Evolutionary conservation across 2,329 filamentous ascomycete genomes (phyloP).

Genomic region (Apiospora marii): DNA sequence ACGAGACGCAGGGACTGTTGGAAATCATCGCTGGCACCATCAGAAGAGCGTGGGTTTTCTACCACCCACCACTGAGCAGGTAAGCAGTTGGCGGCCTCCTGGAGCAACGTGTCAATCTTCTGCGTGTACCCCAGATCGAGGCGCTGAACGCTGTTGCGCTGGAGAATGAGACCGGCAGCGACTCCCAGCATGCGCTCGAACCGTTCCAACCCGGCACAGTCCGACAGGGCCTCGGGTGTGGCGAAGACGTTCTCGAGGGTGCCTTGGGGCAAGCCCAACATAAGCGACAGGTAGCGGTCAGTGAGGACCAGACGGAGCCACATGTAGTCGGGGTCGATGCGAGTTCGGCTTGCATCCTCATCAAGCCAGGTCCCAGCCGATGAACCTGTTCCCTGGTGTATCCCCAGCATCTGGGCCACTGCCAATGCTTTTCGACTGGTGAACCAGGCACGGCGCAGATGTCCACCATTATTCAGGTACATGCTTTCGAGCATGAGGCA

Average conservation of each 20-base stretch:
- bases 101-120: constrained; percentile 49
- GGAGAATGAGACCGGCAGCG: constrained; percentile 24
- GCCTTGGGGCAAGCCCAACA: constrained; percentile 55
- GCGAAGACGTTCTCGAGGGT: constrained; percentile 39
- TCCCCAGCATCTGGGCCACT: constrained; percentile 52
- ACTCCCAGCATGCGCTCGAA: background rate
- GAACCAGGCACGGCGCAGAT: constrained; percentile 55
- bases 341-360: constrained; percentile 37
- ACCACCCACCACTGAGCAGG: constrained; percentile 52
- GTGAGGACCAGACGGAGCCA: constrained; percentile 55
- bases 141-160: constrained; percentile 35
- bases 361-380: constrained; percentile 29
- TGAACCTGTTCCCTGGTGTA: constrained; percentile 34
- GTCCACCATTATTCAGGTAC: constrained; percentile 55
- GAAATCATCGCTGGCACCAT: constrained; percentile 34
- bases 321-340: constrained; percentile 46
- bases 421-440: constrained; percentile 52
- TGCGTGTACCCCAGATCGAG: constrained; percentile 40
- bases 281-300: constrained; percentile 57
- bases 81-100: constrained; percentile 46
- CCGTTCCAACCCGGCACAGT: constrained; percentile 30
- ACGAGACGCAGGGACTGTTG: constrained; percentile 47
- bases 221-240: constrained; percentile 37
- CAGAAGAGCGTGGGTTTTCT: constrained; percentile 33
- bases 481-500: constrained; percentile 58